Evolutionary conservation across 1,284 basidiomycete genomes (phyloP).

Genomic region (Xerocomus nothofagi): DNA sequence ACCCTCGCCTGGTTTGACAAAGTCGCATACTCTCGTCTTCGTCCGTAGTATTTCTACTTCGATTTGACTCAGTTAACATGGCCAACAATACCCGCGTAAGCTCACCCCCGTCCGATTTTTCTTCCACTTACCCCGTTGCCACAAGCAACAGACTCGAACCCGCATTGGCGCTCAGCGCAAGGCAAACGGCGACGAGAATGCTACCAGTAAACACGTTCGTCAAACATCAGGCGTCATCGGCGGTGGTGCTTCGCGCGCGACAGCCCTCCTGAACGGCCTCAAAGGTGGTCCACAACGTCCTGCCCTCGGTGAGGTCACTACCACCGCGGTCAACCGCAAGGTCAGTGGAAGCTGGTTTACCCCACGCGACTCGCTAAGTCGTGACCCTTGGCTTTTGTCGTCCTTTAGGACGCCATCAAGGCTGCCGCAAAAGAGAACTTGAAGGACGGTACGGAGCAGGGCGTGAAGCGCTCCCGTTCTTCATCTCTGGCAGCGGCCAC

Average conservation of each 20-base stretch:
- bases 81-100: constrained; percentile 58
- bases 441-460: constrained; percentile 57
- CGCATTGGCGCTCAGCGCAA: constrained; percentile 57
- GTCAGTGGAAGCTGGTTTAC: constrained; percentile 40
- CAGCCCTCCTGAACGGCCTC: constrained; percentile 48
- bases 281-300: constrained; percentile 53
- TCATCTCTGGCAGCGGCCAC: constrained; percentile 58
- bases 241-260: constrained; percentile 47
- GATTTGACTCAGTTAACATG: constrained; percentile 43
- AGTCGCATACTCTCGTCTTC: constrained; percentile 24
- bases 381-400: constrained; percentile 9
- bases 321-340: constrained; percentile 70
- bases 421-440: constrained; percentile 33
- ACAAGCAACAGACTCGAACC: constrained; percentile 37
- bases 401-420: constrained; percentile 29
- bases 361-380: constrained; percentile 7
- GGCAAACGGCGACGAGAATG: constrained; percentile 68
- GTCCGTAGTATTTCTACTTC: constrained; percentile 36
- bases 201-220: constrained; percentile 60
- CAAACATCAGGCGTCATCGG: constrained; percentile 51
- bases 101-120: constrained; percentile 4
- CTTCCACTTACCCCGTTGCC: constrained; percentile 1
- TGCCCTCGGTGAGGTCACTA: constrained; percentile 71
- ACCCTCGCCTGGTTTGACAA: constrained; percentile 13
- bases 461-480: constrained; percentile 62